A percentile compares a stretch with the other conserved stretches of the same genome.
Evolutionary conservation across 495 filamentous ascomycete genomes (phyloP).

Genomic region (Podospora sp.): DNA sequence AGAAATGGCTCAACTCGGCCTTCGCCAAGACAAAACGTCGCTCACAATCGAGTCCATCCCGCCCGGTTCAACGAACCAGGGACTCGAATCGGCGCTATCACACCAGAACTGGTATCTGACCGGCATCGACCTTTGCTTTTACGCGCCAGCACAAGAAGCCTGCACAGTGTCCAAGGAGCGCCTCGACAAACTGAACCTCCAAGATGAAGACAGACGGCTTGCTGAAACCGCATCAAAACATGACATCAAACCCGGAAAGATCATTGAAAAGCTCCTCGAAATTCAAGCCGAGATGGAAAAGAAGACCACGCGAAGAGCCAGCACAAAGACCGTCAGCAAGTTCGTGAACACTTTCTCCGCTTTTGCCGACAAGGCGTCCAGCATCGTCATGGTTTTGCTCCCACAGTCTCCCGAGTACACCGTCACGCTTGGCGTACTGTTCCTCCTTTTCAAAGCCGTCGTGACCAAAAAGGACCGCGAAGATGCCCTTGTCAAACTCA

Average conservation of each 20-base stretch:
- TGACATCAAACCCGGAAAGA: conserved; percentile 13
- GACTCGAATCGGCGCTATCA: background rate
- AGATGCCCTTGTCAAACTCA: conserved; percentile 13
- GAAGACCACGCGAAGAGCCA: background rate
- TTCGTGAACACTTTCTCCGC: conserved; percentile 11
- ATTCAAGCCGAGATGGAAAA: conserved; percentile 12
- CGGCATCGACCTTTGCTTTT: conserved; percentile 17
- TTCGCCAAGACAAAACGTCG: background rate
- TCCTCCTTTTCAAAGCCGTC: conserved; percentile 23
- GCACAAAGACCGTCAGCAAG: conserved; percentile 6
- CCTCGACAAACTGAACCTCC: conserved; percentile 16
- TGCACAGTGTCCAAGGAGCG: conserved; percentile 17
- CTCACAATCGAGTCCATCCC: background rate
- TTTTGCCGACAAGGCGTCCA: conserved; percentile 13
- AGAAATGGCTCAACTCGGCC: conserved; percentile 1
- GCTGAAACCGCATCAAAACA: background rate
- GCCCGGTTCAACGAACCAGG: background rate
- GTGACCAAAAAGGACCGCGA: conserved; percentile 22
- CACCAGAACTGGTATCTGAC: conserved; percentile 15
- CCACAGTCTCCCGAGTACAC: conserved; percentile 19
- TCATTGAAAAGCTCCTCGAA: conserved; percentile 15
- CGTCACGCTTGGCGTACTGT: conserved; percentile 16
- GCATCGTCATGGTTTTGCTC: conserved; percentile 9
- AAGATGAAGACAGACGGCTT: conserved; percentile 12
- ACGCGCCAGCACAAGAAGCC: conserved; percentile 16